Evolutionary conservation across 2,329 filamentous ascomycete species (phyloP), one percentile per base, ranked within the genome.

Genomic region (Scytalidium lignicola): DNA sequence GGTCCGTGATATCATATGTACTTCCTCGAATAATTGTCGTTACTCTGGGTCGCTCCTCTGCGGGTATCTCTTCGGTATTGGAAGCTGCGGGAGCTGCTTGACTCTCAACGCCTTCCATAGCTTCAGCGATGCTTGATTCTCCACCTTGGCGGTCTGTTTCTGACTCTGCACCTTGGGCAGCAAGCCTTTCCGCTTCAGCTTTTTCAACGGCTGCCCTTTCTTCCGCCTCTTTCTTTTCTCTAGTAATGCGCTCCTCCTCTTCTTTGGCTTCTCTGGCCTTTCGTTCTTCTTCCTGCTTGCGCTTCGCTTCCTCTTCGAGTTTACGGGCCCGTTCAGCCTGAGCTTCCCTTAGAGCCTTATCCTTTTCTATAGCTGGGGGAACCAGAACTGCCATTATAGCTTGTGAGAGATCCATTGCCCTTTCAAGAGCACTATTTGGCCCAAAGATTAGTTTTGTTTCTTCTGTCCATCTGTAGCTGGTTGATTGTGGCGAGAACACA

Each of bases 401-500:
- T 56, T 80, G 85, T 55, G 85, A 70, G 15, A 95, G 74, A 47
- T 80, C 80, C 52, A 79, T 74, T 2, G 83, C 79, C 62, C 87
- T 87, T 44, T 96, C 90, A 3, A 79, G 64, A 46, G 85, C 79
- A 17, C 32, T 37, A 44, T 71, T 75, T 19, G 74, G 69, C 21
- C 88, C 87, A 66, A 93, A 97, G 1, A 97, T 76, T 66, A 99
- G 83, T 55, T 86, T 84, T 8, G 90, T 85, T 66, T 97, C 95
- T 62, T 96, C 90, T 62, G 88, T 82, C 85, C 95, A 99, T 53
- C 93, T 85, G 47, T 79, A 76, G 48, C 78, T 74, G 1, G 93
- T 97, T 8, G 80, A 75, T 32, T 82, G 80, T 8, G 89, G 76
- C 18, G 76, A 72, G 65, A 97, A 97, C 40, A 58, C 61, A 4